Evolutionary conservation across 345 rosid species (phyloP).

Genomic region (Arabidopsis suecica): DNA sequence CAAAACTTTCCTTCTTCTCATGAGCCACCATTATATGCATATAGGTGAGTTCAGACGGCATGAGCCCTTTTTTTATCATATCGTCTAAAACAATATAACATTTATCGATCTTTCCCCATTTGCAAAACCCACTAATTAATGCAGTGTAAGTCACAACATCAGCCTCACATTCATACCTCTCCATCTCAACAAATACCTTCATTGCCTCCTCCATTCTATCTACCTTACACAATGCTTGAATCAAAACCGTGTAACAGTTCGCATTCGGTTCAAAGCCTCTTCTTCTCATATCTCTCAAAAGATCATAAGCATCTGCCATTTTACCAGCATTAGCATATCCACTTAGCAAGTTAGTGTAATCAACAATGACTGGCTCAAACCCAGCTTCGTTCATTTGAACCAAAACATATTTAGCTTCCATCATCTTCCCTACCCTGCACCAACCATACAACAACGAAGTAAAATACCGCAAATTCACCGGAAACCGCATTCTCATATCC

Average conservation of each 20-base stretch:
- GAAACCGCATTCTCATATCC: slow-evolving; percentile 70
- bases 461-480: slow-evolving; percentile 62
- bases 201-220: slow-evolving; percentile 84
- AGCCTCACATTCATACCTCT: slow-evolving; percentile 69
- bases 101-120: slow-evolving; percentile 64
- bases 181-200: slow-evolving; percentile 76
- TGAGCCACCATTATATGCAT: slow-evolving; percentile 78
- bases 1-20: slow-evolving; percentile 76
- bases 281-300: slow-evolving; percentile 80
- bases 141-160: slow-evolving; percentile 76
- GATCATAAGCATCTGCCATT: slow-evolving; percentile 73
- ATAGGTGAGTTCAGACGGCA: slow-evolving; percentile 67
- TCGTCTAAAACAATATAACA: slow-evolving; percentile 64
- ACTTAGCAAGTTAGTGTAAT: slow-evolving; percentile 68
- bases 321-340: slow-evolving; percentile 72
- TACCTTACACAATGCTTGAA: slow-evolving; percentile 70
- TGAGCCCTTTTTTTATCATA: slow-evolving; percentile 62
- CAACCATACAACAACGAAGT: slow-evolving; percentile 84
- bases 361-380: slow-evolving; percentile 81
- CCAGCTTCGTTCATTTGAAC: slow-evolving; percentile 89
- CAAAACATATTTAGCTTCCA: slow-evolving; percentile 84
- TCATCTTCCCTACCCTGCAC: slow-evolving; percentile 88
- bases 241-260: slow-evolving; percentile 69
- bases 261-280: slow-evolving; percentile 70
- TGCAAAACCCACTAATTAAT: slow-evolving; percentile 84